These are phyloP conservation scores for Pythium coloratum DNA, from an alignment of 352 stramenopile species.

Conservation along the genomic window DNA sequence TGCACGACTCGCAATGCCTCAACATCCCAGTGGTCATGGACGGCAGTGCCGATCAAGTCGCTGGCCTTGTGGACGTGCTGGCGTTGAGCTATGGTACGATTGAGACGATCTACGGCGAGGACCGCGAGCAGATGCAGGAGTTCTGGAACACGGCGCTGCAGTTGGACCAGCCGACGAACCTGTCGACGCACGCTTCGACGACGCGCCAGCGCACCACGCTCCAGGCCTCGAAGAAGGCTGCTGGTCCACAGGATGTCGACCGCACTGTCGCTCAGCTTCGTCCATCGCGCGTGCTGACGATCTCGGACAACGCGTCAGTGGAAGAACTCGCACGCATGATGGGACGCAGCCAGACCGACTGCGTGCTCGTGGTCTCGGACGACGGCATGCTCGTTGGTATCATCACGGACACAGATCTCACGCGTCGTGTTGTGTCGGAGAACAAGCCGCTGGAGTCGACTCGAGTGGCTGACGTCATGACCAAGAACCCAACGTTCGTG, in stretches of 20 bases:
- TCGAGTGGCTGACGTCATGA: conserved; percentile 80
- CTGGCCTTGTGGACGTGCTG: conserved; percentile 83
- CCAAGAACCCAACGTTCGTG: conserved; percentile 81
- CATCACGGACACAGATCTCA: conserved; percentile 93
- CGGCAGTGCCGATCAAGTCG: conserved; percentile 56
- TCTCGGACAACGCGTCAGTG: conserved; percentile 77
- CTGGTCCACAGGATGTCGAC: conserved; percentile 65
- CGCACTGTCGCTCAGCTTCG: conserved; percentile 81
- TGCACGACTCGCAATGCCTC: conserved; percentile 83
- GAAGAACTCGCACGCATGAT: conserved; percentile 87
- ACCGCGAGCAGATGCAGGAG: conserved; percentile 88
- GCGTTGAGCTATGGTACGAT: conserved; percentile 87
- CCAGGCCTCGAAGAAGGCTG: conserved; percentile 38
- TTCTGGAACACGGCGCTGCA: conserved; percentile 89
- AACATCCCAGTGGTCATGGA: conserved; percentile 80
- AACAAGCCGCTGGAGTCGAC: conserved; percentile 75
- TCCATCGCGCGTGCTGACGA: conserved; percentile 89
- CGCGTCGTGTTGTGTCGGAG: conserved; percentile 76
- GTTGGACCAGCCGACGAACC: conserved; percentile 64
- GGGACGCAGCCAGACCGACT: conserved; percentile 89
- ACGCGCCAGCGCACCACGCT: conserved; percentile 59
- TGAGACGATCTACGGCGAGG: conserved; percentile 84
- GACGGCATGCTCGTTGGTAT: conserved; percentile 92
- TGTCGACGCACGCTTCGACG: conserved; percentile 28
- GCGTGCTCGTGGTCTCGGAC: conserved; percentile 91